phyloP scores from a whole-genome alignment of 2,329 filamentous ascomycete species.

The Colletotrichum lindemuthianum region DNA sequence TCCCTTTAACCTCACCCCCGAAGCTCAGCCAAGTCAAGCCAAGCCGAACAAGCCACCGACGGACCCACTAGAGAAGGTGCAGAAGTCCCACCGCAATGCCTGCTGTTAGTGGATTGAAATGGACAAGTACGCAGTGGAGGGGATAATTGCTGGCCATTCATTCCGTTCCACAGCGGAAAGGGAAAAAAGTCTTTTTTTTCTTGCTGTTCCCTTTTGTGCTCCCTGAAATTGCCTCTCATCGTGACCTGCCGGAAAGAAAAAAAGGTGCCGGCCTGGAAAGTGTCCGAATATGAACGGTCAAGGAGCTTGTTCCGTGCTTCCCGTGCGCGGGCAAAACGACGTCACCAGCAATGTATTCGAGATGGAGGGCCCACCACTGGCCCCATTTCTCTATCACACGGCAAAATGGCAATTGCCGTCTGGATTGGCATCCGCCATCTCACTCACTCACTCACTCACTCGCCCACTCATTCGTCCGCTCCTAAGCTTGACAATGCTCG shows the following conservation, averaged over 20 bases:
- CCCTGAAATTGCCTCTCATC: no score
- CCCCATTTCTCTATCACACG: background rate
- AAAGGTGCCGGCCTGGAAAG: no score
- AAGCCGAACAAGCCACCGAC: slow-evolving; percentile 22
- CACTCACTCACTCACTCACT: background rate
- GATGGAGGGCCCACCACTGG: slow-evolving; percentile 4
- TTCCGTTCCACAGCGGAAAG: background rate
- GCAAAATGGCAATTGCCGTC: no score
- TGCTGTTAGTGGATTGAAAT: background rate
- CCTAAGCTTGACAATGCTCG: no score
- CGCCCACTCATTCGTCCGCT: no score
- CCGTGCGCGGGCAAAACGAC: slow-evolving; percentile 15
- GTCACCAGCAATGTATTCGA: slow-evolving; percentile 34
- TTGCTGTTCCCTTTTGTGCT: no score
- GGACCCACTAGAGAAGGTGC: slow-evolving; percentile 26
- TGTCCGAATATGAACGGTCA: no score
- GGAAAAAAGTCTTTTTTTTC: slow-evolving; percentile 1
- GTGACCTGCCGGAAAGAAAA: no score
- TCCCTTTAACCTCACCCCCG: slow-evolving; percentile 2
- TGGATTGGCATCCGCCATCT: background rate
- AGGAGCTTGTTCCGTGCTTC: slow-evolving; percentile 16
- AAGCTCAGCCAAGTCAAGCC: slow-evolving; percentile 5
- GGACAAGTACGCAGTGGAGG: background rate
- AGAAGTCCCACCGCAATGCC: background rate
- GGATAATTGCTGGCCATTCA: slow-evolving; percentile 8